Evolutionary conservation across 106 monocot species (phyloP), one percentile per base, ranked within the genome.

Genomic region (Dendrobium nobile): DNA sequence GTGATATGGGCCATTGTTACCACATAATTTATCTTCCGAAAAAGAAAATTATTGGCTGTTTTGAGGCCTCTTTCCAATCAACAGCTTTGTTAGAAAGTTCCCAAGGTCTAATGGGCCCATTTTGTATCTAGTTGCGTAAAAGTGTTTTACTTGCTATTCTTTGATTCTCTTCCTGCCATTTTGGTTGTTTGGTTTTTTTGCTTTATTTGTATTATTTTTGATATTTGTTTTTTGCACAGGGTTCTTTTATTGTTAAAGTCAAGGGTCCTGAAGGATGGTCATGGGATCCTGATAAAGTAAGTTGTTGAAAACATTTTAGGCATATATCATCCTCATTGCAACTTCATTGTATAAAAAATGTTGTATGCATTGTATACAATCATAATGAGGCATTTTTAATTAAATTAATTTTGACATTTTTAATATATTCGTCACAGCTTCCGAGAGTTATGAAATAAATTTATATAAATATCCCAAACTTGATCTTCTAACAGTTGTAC

Each of bases 211-310:
- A 27, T 42, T 73, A 18, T 18, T 82, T 40, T 54, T 70, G 17
- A 67, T 77, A 68, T 74, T 59, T 43, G 79, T 85, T 65, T 77
- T 77, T 33, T 82, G 15, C 42, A 61, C 79, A 97, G 98, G 99
- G 95, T 59, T 99, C 99, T 59, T 99, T 93, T 83, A 56, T 99
- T 80, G 54, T 99, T 68, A 91, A 85, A 85, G 91, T 91, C 18
- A 91, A 88, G 82, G 99, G 98, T 58, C 99, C 99, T 65, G 85
- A 85, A 83, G 99, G 99, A 4, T 99, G 99, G 99, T 95, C 99
- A 75, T 95, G 91, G 92, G 82, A 88, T 9, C 99, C 95, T 42
- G 88, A 88, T 54, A 90, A 79, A 81, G 98, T 98, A 72, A 89
- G 90, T 84, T 77, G 17, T 55, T 84, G 33, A 74, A 44, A 43